A percentile compares a stretch with the other conserved stretches of the same genome.
Conservation (phyloP, 2,329 filamentous ascomycete species). For the Fusarium duplospermum region DNA sequence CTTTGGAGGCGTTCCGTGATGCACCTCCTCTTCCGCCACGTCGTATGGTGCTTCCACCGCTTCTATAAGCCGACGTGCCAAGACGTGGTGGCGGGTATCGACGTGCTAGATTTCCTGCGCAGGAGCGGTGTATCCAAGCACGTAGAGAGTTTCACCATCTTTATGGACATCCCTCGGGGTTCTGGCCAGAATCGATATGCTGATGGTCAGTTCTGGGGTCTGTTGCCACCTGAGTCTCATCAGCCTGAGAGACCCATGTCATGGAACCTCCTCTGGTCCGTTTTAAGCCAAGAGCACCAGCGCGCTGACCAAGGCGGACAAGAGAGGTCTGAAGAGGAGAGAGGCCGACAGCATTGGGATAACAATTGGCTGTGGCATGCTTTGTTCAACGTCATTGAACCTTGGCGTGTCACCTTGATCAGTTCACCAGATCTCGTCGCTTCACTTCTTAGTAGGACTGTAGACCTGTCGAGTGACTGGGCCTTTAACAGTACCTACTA, state of each 20-base stretch:
- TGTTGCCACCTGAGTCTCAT: slow-evolving; percentile 44
- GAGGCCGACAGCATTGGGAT: slow-evolving; percentile 37
- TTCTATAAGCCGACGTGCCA: slow-evolving; percentile 41
- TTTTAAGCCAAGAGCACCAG: slow-evolving; percentile 14
- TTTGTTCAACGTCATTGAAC: slow-evolving; percentile 66
- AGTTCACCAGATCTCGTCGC: slow-evolving; percentile 73
- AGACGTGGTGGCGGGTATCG: slow-evolving; percentile 47
- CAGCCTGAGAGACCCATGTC: slow-evolving; percentile 29
- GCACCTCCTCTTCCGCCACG: slow-evolving; percentile 69
- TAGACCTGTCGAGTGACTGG: slow-evolving; percentile 70
- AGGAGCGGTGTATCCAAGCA: slow-evolving; percentile 52
- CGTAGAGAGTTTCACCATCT: slow-evolving; percentile 56
- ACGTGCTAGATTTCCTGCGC: slow-evolving; percentile 54
- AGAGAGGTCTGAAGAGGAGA: slow-evolving; percentile 18
- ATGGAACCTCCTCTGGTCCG: slow-evolving; percentile 45
- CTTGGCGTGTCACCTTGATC: slow-evolving; percentile 64
- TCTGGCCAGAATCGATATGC: slow-evolving; percentile 43
- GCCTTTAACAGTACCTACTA: slow-evolving; percentile 73
- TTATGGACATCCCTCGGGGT: slow-evolving; percentile 49
- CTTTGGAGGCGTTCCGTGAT: slow-evolving; percentile 64
- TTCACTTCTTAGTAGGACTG: slow-evolving; percentile 66
- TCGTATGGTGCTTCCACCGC: slow-evolving; percentile 54
- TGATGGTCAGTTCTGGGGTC: slow-evolving; percentile 43
- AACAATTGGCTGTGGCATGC: slow-evolving; percentile 66
- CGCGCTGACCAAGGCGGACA: slow-evolving; percentile 31